phyloP scores from a whole-genome alignment of 306 rosid genomes.

The Citrullus mucosospermus region DNA sequence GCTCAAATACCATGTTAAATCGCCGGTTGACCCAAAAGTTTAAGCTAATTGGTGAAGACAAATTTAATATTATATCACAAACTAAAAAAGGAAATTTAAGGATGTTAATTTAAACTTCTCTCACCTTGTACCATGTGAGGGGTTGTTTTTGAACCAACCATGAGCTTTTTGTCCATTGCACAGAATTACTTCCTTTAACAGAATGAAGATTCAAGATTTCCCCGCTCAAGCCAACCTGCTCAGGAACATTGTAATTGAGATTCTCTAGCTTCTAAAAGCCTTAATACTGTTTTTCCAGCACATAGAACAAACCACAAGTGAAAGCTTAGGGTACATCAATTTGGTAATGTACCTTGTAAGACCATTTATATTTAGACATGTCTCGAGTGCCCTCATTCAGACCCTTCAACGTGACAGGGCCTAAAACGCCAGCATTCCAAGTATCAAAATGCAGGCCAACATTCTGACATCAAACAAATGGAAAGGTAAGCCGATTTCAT shows the following conservation, averaged over 20 bases:
- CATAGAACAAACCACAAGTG: background rate
- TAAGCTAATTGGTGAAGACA: too few species aligned
- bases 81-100: background rate
- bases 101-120: constrained; percentile 1
- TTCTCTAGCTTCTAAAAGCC: background rate
- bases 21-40: too few species aligned
- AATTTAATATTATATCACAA: too few species aligned
- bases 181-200: constrained; percentile 57
- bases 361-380: constrained; percentile 72
- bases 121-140: constrained; percentile 93
- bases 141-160: constrained; percentile 47
- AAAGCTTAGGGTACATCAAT: background rate
- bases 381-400: constrained; percentile 78
- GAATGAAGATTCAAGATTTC: constrained; percentile 60
- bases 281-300: background rate
- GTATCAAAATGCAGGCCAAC: constrained; percentile 66
- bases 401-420: constrained; percentile 71
- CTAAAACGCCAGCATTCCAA: constrained; percentile 87
- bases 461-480: constrained; percentile 39
- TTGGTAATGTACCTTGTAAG: constrained; percentile 56
- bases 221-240: constrained; percentile 74
- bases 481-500: background rate
- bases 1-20: too few species aligned
- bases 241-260: constrained; percentile 1
- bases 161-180: constrained; percentile 62